Percentiles rank a stretch among this genome's conserved stretches.
Conservation (phyloP, 2,329 filamentous ascomycete genomes). For the Fusarium albosuccineum region DNA sequence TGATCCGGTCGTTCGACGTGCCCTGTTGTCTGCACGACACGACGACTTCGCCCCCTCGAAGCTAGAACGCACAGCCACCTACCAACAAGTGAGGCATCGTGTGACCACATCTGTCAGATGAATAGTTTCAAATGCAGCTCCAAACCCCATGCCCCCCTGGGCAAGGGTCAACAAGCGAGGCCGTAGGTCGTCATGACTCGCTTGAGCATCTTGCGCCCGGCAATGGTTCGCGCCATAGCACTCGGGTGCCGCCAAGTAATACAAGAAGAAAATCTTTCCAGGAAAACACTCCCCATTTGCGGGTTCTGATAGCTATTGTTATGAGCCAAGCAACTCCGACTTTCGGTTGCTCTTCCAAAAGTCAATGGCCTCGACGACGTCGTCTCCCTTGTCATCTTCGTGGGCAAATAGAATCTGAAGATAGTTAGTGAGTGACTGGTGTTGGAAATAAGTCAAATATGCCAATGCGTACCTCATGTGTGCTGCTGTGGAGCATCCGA, state of each 20-base stretch:
- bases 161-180: conserved; percentile 25
- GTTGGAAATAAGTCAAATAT: too few species aligned
- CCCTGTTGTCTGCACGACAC: conserved; percentile 4
- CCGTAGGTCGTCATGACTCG: conserved; percentile 39
- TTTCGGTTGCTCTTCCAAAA: conserved; percentile 85
- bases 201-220: conserved; percentile 34
- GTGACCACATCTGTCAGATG: conserved; percentile 4
- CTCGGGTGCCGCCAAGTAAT: conserved; percentile 41
- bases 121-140: conserved; percentile 19
- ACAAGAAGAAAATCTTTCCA: conserved; percentile 48
- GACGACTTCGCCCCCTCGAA: conserved; percentile 13
- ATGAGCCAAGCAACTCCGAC: conserved; percentile 56
- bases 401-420: conserved; percentile 96
- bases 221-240: conserved; percentile 30
- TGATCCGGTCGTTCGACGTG: conserved; percentile 15
- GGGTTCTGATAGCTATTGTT: conserved; percentile 25
- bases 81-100: background rate
- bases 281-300: conserved; percentile 40
- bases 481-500: conserved; percentile 96
- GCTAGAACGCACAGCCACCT: conserved; percentile 7
- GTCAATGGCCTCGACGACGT: conserved; percentile 93
- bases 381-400: conserved; percentile 93
- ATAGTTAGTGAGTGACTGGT: conserved; percentile 31
- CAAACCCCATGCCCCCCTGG: conserved; percentile 5
- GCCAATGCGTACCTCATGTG: conserved; percentile 80